These are phyloP conservation scores for Penicillium maclennaniae DNA, from an alignment of 495 filamentous ascomycete genomes.

Conservation along the genomic window DNA sequence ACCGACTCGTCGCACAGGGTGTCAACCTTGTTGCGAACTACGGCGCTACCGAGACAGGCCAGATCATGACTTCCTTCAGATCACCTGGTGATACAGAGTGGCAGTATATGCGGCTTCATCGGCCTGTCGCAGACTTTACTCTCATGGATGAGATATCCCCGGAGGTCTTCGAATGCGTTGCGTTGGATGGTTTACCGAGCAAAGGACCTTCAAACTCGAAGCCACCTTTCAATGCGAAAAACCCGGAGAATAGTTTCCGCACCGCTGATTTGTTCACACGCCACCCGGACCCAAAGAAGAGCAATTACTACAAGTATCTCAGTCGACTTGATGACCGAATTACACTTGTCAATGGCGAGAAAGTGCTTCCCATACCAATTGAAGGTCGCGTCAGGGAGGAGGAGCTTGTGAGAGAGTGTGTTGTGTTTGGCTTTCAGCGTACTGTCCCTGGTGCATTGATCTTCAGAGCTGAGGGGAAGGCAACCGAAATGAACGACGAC, in stretches of 20 bases:
- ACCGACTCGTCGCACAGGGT: conserved; percentile 50
- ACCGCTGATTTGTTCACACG: conserved; percentile 48
- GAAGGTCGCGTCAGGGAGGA: conserved; percentile 47
- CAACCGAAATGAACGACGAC: conserved; percentile 34
- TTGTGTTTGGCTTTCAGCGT: conserved; percentile 39
- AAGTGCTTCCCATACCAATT: conserved; percentile 61
- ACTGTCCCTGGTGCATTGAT: conserved; percentile 43
- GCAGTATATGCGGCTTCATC: conserved; percentile 56
- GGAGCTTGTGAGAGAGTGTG: conserved; percentile 31
- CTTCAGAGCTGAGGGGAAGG: conserved; percentile 39
- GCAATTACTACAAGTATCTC: conserved; percentile 57
- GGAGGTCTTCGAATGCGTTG: conserved; percentile 56
- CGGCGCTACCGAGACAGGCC: conserved; percentile 52
- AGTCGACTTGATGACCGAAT: conserved; percentile 57
- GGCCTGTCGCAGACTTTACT: conserved; percentile 34
- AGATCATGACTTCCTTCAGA: conserved; percentile 52
- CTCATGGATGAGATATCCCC: conserved; percentile 53
- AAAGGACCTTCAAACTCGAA: conserved; percentile 58
- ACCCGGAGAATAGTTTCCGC: conserved; percentile 38
- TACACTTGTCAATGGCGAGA: conserved; percentile 62
- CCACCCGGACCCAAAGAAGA: conserved; percentile 44
- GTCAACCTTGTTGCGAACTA: conserved; percentile 54
- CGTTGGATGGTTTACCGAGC: conserved; percentile 58
- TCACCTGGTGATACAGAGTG: conserved; percentile 54
- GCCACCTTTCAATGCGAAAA: conserved; percentile 52